Evolutionary conservation across 345 rosid species (phyloP).

Genomic region (Pugionium cornutum): DNA sequence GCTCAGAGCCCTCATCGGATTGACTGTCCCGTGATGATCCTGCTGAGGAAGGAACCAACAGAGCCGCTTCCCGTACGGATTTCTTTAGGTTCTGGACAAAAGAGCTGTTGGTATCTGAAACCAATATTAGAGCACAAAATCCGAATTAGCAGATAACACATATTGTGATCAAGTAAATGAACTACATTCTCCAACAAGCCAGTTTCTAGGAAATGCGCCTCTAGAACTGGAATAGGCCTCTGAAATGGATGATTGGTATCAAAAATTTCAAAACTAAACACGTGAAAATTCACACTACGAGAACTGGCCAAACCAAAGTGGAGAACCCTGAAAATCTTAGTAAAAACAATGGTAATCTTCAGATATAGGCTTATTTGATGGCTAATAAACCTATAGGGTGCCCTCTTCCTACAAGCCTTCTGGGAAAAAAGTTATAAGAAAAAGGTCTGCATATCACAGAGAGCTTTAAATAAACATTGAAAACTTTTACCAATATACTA

Average conservation of each 20-base stretch:
- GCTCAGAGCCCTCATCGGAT: conserved; percentile 77
- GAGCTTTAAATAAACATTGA: not conserved
- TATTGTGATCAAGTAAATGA: not conserved
- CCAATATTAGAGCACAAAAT: conserved; percentile 16
- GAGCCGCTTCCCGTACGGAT: conserved; percentile 94
- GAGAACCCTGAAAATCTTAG: too few species aligned
- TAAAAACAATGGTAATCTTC: too few species aligned
- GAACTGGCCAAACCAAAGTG: too few species aligned
- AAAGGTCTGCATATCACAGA: not conserved
- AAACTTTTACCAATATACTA: not conserved
- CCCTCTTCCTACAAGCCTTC: too few species aligned
- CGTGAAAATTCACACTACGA: too few species aligned
- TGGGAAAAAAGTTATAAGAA: too few species aligned
- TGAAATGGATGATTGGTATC: too few species aligned
- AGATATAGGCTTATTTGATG: too few species aligned
- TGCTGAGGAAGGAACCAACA: conserved; percentile 61
- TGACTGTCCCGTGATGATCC: conserved; percentile 72
- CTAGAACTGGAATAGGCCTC: too few species aligned
- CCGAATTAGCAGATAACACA: conserved; percentile 20
- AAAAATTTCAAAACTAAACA: too few species aligned
- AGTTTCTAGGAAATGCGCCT: not conserved
- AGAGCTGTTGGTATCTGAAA: conserved; percentile 62
- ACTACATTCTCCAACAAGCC: not conserved
- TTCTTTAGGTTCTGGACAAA: conserved; percentile 79
- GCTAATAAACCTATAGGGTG: too few species aligned